phyloP scores from a whole-genome alignment of 139 green algal species.

The Chlorella sp. region DNA sequence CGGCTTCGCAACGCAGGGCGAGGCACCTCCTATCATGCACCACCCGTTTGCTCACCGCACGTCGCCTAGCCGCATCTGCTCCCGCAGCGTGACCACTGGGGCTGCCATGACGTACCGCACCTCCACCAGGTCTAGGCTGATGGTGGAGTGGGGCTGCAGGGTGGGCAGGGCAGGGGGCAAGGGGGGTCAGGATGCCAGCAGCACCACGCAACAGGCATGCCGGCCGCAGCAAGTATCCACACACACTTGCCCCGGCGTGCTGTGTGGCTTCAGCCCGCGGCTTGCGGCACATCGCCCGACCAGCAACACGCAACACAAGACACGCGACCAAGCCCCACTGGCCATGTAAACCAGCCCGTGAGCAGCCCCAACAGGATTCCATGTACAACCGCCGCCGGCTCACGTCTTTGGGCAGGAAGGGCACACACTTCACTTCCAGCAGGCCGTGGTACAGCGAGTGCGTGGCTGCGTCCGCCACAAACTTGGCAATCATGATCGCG shows the following conservation, averaged over 20 bases:
- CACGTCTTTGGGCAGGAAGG: conserved; percentile 72
- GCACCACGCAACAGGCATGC: not conserved
- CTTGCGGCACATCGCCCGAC: too few species aligned
- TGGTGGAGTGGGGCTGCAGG: conserved; percentile 7
- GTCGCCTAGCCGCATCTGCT: conserved; percentile 60
- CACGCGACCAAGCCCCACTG: too few species aligned
- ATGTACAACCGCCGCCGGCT: too few species aligned
- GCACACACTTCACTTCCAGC: conserved; percentile 87
- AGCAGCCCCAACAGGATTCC: too few species aligned
- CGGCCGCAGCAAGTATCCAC: not conserved
- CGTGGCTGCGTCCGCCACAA: conserved; percentile 77
- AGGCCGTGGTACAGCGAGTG: conserved; percentile 88
- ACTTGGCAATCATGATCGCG: conserved; percentile 87
- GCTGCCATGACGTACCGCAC: conserved; percentile 69
- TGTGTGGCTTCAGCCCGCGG: too few species aligned
- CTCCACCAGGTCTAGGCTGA: conserved; percentile 71
- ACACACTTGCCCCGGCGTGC: too few species aligned
- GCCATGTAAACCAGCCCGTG: too few species aligned
- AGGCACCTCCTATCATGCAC: too few species aligned
- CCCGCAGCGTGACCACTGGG: conserved; percentile 74
- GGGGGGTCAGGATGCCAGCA: not conserved
- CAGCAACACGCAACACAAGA: too few species aligned
- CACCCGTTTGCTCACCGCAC: conserved; percentile 40
- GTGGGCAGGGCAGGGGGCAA: not conserved
- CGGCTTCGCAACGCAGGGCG: too few species aligned